phyloP scores from a whole-genome alignment of 768 basidiomycete species.

The Cystofilobasidium macerans region DNA sequence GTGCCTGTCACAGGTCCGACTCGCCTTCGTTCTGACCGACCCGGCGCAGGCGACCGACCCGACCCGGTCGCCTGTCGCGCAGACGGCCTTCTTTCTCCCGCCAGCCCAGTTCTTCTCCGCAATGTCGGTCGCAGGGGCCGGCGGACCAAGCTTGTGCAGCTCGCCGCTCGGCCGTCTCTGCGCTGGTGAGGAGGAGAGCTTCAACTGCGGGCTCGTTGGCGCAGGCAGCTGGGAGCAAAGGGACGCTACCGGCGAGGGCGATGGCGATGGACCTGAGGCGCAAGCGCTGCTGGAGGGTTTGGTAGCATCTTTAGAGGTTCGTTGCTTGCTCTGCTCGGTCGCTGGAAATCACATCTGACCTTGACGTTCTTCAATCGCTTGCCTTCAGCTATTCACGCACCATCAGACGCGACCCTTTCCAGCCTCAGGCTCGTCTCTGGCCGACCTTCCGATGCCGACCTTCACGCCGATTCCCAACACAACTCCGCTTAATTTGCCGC shows the following conservation, averaged over 20 bases:
- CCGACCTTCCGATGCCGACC: slow-evolving; percentile 2
- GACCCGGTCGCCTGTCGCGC: neutral
- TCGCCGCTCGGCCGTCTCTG: neutral
- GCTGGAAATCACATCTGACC: too few relatives aligned
- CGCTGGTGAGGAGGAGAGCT: neutral
- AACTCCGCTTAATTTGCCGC: neutral
- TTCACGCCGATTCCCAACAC: slow-evolving; percentile 6
- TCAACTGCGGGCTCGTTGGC: neutral
- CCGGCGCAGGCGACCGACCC: neutral
- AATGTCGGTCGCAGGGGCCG: neutral
- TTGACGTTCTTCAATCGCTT: neutral
- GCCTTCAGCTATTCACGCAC: neutral
- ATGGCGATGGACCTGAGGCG: neutral
- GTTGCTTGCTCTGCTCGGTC: neutral
- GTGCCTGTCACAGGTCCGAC: neutral
- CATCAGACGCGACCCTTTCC: slow-evolving; percentile 3
- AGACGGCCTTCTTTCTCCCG: slow-evolving; percentile 4
- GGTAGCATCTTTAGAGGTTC: neutral
- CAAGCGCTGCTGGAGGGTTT: slow-evolving; percentile 3
- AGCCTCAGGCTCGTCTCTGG: neutral
- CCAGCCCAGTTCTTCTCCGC: slow-evolving; percentile 2
- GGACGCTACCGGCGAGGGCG: too few relatives aligned
- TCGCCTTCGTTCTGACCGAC: neutral
- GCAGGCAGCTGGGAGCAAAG: neutral
- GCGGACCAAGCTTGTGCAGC: too few relatives aligned